A percentile compares a stretch with the other conserved stretches of the same genome.
phyloP scores from a whole-genome alignment of 179 eudicot species.

The Heliamphora pulchella region DNA sequence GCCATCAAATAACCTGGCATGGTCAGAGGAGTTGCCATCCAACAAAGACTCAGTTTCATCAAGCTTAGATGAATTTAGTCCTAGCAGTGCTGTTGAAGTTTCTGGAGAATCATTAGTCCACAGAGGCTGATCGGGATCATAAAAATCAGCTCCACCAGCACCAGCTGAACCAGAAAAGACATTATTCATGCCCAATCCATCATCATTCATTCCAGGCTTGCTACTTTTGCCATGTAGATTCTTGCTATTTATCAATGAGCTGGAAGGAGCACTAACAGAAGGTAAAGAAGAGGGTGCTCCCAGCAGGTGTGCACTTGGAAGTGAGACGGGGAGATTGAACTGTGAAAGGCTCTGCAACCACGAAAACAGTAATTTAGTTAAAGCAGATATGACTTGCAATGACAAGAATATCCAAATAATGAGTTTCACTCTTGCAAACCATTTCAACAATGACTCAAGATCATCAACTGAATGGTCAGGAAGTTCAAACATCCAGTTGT shows the following conservation, averaged over 20 bases:
- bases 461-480: not conserved
- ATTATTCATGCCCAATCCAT: slow-evolving; percentile 38
- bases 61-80: slow-evolving; percentile 36
- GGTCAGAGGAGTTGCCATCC: slow-evolving; percentile 38
- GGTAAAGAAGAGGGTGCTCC: slow-evolving; percentile 53
- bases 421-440: not conserved
- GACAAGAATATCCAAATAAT: not conserved
- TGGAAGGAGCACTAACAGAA: slow-evolving; percentile 43
- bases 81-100: slow-evolving; percentile 39
- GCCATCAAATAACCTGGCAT: slow-evolving; percentile 21
- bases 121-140: slow-evolving; percentile 93
- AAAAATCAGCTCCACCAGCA: slow-evolving; percentile 63
- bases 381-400: slow-evolving; percentile 7
- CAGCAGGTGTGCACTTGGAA: slow-evolving; percentile 53
- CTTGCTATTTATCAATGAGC: slow-evolving; percentile 41
- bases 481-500: not conserved
- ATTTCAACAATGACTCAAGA: not conserved
- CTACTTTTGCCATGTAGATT: slow-evolving; percentile 37
- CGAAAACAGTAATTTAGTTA: slow-evolving; percentile 15
- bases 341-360: slow-evolving; percentile 84
- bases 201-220: slow-evolving; percentile 43
- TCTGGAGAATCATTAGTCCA: slow-evolving; percentile 58
- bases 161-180: slow-evolving; percentile 33
- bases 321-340: slow-evolving; percentile 89
- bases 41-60: slow-evolving; percentile 38